Evolutionary conservation across 2,329 filamentous ascomycete species (phyloP).

Genomic region (Penicillium oxalicum): DNA sequence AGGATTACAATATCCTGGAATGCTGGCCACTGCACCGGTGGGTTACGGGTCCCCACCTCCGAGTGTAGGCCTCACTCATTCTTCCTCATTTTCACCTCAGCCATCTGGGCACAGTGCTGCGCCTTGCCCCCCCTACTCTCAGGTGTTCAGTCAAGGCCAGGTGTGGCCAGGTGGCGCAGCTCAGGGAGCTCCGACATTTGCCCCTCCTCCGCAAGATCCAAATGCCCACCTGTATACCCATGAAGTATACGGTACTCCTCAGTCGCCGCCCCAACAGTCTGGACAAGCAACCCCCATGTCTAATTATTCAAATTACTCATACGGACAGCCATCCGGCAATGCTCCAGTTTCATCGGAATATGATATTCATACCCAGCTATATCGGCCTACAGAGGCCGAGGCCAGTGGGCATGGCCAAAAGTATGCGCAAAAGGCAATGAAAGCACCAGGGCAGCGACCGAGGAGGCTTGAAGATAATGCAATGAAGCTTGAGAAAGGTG

Average conservation of each 20-base stretch:
- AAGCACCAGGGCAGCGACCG: slow-evolving; percentile 28
- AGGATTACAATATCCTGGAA: slow-evolving; percentile 19
- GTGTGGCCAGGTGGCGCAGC: slow-evolving; percentile 13
- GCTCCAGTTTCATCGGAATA: slow-evolving; percentile 30
- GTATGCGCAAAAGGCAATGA: slow-evolving; percentile 28
- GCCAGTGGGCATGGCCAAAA: slow-evolving; percentile 33
- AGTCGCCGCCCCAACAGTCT: slow-evolving; percentile 18
- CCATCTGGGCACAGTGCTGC: slow-evolving; percentile 24
- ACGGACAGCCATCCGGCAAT: slow-evolving; percentile 30
- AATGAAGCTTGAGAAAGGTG: slow-evolving; percentile 37
- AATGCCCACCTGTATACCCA: slow-evolving; percentile 33
- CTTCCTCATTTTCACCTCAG: slow-evolving; percentile 21
- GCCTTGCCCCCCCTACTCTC: slow-evolving; percentile 25
- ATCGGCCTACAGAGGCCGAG: slow-evolving; percentile 42
- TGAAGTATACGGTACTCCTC: slow-evolving; percentile 19
- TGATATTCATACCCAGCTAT: slow-evolving; percentile 43
- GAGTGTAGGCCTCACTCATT: slow-evolving; percentile 27
- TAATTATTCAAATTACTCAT: slow-evolving; percentile 41
- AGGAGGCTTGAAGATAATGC: slow-evolving; percentile 36
- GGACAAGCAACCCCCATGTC: slow-evolving; percentile 21
- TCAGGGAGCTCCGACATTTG: slow-evolving; percentile 25
- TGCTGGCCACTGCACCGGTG: slow-evolving; percentile 13
- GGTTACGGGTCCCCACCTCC: slow-evolving; percentile 33
- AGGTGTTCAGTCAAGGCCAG: slow-evolving; percentile 17
- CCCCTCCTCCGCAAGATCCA: slow-evolving; percentile 15